phyloP scores from a whole-genome alignment of 345 rosid genomes.

The Rhodamnia rubescens region DNA sequence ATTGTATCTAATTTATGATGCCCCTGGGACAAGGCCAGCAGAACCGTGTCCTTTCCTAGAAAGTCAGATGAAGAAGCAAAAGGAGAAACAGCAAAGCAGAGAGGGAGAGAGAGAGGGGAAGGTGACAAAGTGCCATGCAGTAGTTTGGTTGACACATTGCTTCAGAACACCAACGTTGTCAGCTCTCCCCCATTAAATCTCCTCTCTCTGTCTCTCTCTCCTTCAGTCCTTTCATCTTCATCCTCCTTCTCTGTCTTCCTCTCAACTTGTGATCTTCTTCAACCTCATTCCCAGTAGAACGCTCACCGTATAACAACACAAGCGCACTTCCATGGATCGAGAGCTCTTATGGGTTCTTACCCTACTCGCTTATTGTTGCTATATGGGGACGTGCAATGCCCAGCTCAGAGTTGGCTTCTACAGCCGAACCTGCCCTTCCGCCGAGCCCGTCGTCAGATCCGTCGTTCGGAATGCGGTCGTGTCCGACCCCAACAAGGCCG shows the following conservation, averaged over 20 bases:
- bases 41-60: not conserved
- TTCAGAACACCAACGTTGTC: not conserved
- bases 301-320: not conserved
- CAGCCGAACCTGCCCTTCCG: slow-evolving; percentile 42
- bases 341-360: not conserved
- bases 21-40: not conserved
- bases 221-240: not conserved
- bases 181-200: not conserved
- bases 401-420: slow-evolving; percentile 57
- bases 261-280: not conserved
- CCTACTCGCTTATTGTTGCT: not conserved
- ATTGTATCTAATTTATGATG: not conserved
- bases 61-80: not conserved
- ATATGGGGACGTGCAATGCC: slow-evolving; percentile 6
- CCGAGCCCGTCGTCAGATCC: slow-evolving; percentile 42
- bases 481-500: slow-evolving; percentile 27
- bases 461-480: slow-evolving; percentile 33
- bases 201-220: not conserved
- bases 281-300: not conserved
- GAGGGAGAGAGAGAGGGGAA: not conserved
- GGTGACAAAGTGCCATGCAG: slow-evolving; percentile 14
- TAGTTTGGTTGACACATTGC: slow-evolving; percentile 16
- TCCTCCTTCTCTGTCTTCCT: not conserved
- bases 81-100: not conserved
- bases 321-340: not conserved